Conservation (phyloP, 352 stramenopile species). For the Aphanomyces astaci region DNA sequence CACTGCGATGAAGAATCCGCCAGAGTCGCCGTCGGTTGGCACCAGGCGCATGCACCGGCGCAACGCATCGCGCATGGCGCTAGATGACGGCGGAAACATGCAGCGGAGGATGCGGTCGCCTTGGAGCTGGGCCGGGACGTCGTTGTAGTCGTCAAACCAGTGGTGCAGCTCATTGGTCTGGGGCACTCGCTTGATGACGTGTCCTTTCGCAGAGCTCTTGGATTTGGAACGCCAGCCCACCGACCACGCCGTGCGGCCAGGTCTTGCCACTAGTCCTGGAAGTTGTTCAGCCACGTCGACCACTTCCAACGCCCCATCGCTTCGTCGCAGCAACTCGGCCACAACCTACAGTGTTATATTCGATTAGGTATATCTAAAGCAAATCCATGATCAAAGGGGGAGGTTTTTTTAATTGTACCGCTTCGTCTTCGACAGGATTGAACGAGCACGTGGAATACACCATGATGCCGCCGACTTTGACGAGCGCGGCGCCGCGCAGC, state of each 20-base stretch:
- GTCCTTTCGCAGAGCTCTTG: constrained; percentile 73
- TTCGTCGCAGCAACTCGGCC: constrained; percentile 85
- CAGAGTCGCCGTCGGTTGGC: constrained; percentile 96
- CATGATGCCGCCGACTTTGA: constrained; percentile 87
- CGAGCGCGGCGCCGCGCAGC: constrained; percentile 78
- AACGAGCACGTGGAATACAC: constrained; percentile 97
- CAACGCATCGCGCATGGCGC: constrained; percentile 23
- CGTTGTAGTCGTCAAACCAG: constrained; percentile 64
- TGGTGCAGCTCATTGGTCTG: constrained; percentile 41
- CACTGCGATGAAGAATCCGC: constrained; percentile 98
- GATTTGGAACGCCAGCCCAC: constrained; percentile 84
- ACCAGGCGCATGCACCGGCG: constrained; percentile 75
- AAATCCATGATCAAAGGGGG: too few species aligned
- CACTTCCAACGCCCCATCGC: constrained; percentile 82
- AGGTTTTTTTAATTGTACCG: constrained; percentile 34
- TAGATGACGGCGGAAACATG: constrained; percentile 74
- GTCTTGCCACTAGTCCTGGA: constrained; percentile 44
- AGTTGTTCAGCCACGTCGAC: constrained; percentile 71
- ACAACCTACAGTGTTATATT: constrained; percentile 89
- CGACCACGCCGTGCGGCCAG: constrained; percentile 50
- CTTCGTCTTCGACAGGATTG: constrained; percentile 98
- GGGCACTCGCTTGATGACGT: constrained; percentile 41
- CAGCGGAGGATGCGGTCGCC: constrained; percentile 55
- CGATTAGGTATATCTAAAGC: too few species aligned
- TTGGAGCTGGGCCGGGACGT: constrained; percentile 50